Conservation (phyloP, 352 stramenopile genomes). For the Albugo laibachii region DNA sequence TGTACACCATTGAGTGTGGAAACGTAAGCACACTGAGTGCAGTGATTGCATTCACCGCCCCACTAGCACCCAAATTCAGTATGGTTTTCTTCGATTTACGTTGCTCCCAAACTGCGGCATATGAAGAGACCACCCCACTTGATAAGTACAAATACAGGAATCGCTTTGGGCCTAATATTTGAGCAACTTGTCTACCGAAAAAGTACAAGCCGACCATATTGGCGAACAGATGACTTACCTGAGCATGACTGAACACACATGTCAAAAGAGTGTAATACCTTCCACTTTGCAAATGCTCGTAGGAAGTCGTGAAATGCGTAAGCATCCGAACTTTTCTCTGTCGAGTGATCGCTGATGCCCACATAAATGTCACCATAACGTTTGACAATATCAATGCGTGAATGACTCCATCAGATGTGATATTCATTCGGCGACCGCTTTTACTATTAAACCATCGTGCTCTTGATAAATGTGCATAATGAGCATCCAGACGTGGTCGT, state of each 20-base stretch:
- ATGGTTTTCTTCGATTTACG: constrained; percentile 16
- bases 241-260: constrained; percentile 45
- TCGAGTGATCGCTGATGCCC: constrained; percentile 24
- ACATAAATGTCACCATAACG: constrained; percentile 29
- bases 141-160: constrained; percentile 59
- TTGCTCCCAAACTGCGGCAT: constrained; percentile 37
- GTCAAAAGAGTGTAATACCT: constrained; percentile 61
- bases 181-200: constrained; percentile 47
- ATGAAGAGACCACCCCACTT: constrained; percentile 45
- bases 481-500: too few relatives aligned
- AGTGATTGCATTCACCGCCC: constrained; percentile 64
- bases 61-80: constrained; percentile 47
- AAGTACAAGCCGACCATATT: constrained; percentile 69
- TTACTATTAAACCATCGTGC: too few relatives aligned
- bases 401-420: constrained; percentile 1
- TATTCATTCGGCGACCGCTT: neutral
- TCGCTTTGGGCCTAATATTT: constrained; percentile 33
- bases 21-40: constrained; percentile 47
- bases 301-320: constrained; percentile 54
- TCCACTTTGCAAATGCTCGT: constrained; percentile 28
- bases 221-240: constrained; percentile 26
- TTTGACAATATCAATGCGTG: constrained; percentile 28
- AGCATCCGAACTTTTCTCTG: constrained; percentile 40
- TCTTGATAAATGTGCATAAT: too few relatives aligned
- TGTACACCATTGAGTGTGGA: constrained; percentile 42